Percentiles rank a stretch among this genome's conserved stretches.
Conservation (phyloP, 805 yeast species). For the Candida khao-thaluensis region DNA sequence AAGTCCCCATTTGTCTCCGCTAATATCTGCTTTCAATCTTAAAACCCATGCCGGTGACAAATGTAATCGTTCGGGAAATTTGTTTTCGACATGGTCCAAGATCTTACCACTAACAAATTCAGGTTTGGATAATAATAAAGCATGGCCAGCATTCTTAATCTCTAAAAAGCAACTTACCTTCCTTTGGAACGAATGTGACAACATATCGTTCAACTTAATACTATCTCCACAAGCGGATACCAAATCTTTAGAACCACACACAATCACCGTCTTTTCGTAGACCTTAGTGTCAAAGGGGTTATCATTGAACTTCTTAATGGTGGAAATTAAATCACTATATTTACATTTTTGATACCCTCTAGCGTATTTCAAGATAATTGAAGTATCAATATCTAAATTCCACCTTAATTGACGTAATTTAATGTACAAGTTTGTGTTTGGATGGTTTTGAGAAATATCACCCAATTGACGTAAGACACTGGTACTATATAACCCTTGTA, state of each 20-base stretch:
- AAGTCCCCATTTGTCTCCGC: conserved; percentile 76
- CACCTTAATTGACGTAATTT: conserved; percentile 62
- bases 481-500: conserved; percentile 57
- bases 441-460: conserved; percentile 11
- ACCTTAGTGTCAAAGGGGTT: conserved; percentile 29
- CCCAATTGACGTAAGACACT: conserved; percentile 60
- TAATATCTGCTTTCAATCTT: conserved; percentile 56
- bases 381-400: conserved; percentile 64
- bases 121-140: conserved; percentile 61
- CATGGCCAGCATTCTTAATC: conserved; percentile 60
- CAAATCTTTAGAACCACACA: conserved; percentile 58
- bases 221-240: conserved; percentile 50
- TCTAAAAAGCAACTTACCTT: conserved; percentile 33
- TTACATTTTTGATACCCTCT: conserved; percentile 48
- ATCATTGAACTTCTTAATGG: conserved; percentile 36
- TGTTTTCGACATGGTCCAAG: conserved; percentile 52
- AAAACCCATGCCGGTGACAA: conserved; percentile 73
- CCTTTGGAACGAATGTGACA: conserved; percentile 21
- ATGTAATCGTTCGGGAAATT: conserved; percentile 48
- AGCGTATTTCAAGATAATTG: conserved; percentile 52
- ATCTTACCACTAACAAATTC: conserved; percentile 62
- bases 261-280: conserved; percentile 48
- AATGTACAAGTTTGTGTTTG: conserved; percentile 27
- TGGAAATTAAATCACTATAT: conserved; percentile 42
- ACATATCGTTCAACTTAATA: conserved; percentile 27